Evolutionary conservation across 2,329 filamentous ascomycete species (phyloP).

Genomic region (Orbilia quercus): DNA sequence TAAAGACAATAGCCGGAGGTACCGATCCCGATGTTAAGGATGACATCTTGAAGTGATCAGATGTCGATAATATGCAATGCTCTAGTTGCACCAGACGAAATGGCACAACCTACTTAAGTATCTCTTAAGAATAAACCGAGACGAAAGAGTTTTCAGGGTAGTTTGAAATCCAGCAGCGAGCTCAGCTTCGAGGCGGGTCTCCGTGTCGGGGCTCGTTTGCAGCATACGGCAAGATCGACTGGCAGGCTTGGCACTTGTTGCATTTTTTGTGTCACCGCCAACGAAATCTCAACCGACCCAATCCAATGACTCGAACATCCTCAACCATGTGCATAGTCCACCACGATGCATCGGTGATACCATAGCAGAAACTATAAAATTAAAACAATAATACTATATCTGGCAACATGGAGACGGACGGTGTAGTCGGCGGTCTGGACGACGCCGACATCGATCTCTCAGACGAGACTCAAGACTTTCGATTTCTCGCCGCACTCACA

Average conservation of each 20-base stretch:
- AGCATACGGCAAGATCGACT: slow-evolving; percentile 7
- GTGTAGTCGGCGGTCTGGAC: slow-evolving; percentile 58
- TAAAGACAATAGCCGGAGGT: slow-evolving; percentile 87
- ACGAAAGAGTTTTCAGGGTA: too few relatives aligned
- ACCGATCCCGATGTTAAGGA: slow-evolving; percentile 58
- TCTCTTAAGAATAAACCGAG: too few relatives aligned
- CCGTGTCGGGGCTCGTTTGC: slow-evolving; percentile 6
- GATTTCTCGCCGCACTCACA: slow-evolving; percentile 73
- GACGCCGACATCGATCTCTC: slow-evolving; percentile 72
- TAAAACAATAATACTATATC: not conserved
- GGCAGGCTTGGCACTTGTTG: slow-evolving; percentile 35
- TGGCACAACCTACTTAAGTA: too few relatives aligned
- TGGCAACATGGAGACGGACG: slow-evolving; percentile 50
- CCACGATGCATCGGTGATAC: slow-evolving; percentile 5
- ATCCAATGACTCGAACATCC: not conserved
- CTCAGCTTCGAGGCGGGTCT: not conserved
- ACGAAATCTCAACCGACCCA: not conserved
- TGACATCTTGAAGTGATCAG: slow-evolving; percentile 26
- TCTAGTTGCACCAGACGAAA: too few relatives aligned
- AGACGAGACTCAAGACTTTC: slow-evolving; percentile 88
- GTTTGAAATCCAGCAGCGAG: not conserved
- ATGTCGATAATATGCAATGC: too few relatives aligned
- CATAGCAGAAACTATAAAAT: not conserved
- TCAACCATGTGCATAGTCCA: not conserved
- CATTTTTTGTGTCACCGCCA: slow-evolving; percentile 43